phyloP scores from a whole-genome alignment of 2,329 filamentous ascomycete genomes.

The Claviceps africana region DNA sequence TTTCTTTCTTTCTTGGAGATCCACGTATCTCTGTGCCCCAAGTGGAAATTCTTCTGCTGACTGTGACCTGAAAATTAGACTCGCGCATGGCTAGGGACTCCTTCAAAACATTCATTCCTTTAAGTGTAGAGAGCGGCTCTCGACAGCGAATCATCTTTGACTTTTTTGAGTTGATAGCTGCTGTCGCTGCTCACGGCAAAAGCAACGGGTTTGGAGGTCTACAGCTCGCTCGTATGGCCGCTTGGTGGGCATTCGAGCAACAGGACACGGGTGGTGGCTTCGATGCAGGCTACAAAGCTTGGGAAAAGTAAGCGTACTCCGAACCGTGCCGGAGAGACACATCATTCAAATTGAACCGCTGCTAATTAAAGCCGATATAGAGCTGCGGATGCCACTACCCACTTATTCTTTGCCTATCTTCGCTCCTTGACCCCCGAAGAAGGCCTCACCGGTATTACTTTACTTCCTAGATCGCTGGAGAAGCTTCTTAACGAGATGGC shows the following conservation, averaged over 20 bases:
- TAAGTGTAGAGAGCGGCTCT: constrained; percentile 78
- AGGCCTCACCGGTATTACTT: constrained; percentile 63
- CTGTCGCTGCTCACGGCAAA: constrained; percentile 86
- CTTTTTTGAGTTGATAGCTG: constrained; percentile 87
- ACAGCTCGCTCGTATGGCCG: constrained; percentile 87
- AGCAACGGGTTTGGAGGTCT: constrained; percentile 82
- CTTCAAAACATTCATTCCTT: constrained; percentile 90
- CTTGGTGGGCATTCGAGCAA: constrained; percentile 98
- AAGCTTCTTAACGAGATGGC: constrained; percentile 83
- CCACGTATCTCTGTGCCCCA: no score
- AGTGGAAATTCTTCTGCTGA: background rate
- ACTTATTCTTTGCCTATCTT: constrained; percentile 95
- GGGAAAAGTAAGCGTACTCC: constrained; percentile 43
- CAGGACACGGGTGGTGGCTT: constrained; percentile 79
- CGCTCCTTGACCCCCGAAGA: constrained; percentile 77
- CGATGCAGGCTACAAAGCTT: constrained; percentile 82
- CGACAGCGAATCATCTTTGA: constrained; percentile 84
- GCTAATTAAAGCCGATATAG: constrained; percentile 27
- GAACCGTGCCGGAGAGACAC: background rate
- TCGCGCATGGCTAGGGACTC: constrained; percentile 83
- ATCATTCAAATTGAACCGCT: background rate
- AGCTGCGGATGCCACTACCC: constrained; percentile 87
- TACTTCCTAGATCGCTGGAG: constrained; percentile 80
- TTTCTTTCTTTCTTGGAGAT: background rate
- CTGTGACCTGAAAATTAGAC: constrained; percentile 37